These are phyloP conservation scores for Vaccinium vitisidaea DNA, from an alignment of 148 eudicot genomes.

Conservation along the genomic window DNA sequence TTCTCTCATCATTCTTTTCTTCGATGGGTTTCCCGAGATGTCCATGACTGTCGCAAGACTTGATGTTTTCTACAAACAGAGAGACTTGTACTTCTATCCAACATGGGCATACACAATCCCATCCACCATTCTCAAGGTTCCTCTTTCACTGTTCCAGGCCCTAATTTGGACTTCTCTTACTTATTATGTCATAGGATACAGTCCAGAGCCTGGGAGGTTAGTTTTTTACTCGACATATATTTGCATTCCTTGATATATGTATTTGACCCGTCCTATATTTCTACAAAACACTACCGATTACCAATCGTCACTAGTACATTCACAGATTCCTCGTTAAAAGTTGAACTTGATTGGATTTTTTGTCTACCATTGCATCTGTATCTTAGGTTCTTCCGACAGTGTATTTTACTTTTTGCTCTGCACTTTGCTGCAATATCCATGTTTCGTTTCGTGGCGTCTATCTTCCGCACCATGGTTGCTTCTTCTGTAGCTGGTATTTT, in stretches of 20 bases:
- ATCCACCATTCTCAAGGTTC: slow-evolving; percentile 64
- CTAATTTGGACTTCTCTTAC: slow-evolving; percentile 68
- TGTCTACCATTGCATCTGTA: background rate
- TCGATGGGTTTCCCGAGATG: slow-evolving; percentile 68
- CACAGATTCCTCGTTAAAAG: background rate
- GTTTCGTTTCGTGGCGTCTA: slow-evolving; percentile 70
- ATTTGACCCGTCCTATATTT: background rate
- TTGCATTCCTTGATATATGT: background rate
- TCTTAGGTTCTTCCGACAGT: slow-evolving; percentile 68
- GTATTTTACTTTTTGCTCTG: slow-evolving; percentile 45
- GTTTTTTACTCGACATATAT: background rate
- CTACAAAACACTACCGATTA: background rate
- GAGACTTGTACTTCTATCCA: slow-evolving; percentile 74
- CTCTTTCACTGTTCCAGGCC: slow-evolving; percentile 56
- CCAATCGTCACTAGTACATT: background rate
- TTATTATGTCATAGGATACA: slow-evolving; percentile 69
- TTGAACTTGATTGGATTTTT: background rate
- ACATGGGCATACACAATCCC: slow-evolving; percentile 92
- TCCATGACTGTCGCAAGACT: slow-evolving; percentile 67
- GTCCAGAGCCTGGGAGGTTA: slow-evolving; percentile 78
- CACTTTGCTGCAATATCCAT: slow-evolving; percentile 60
- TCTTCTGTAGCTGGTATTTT: slow-evolving; percentile 45
- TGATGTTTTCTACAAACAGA: slow-evolving; percentile 72
- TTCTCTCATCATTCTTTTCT: slow-evolving; percentile 48
- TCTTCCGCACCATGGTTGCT: slow-evolving; percentile 51